Evolutionary conservation across 148 eudicot genomes (phyloP), one percentile per base, ranked within the genome.

Genomic region (Spergularia marina): DNA sequence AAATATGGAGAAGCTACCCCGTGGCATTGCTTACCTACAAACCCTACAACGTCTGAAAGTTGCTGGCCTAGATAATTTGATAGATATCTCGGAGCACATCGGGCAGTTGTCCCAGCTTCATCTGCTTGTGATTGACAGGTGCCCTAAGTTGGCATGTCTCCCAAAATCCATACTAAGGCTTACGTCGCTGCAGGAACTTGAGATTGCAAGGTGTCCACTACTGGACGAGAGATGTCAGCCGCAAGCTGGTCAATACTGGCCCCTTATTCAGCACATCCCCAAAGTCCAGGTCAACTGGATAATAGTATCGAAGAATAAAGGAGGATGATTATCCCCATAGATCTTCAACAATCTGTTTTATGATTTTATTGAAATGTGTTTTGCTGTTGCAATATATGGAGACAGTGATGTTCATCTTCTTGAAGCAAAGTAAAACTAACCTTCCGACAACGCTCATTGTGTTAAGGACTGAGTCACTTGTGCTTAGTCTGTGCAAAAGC

Each of bases 201-300:
- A 2, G 2, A 75, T 65, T 36, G 0, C 1, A 2, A 1, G 13
- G 1, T 75, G 78, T 40, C 54, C 72, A 65, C n/a, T 15, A 1
- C 63, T 75, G 8, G 1, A 11, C 53, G 36, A 7, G 36, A 65
- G 70, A 52, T 74, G 70, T 74, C 7, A 53, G 55, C 1, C 3
- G 51, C 77, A 70, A 6, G 49, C 52, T 64, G 77, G 70, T 7
- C 17, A 74, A 23, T 49, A 64, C n/a, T 65, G 77, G 61, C 60
- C 70, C 7, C 18, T 63, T 53, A 64, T 74, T 21, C 61, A 64
- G 51, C 61, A 64, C 15, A 30, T 30, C 34, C 34, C 34, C 34
- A 30, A 30, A 30, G 34, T 30, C 34, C 34, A 30, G 34, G 34
- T 30, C 34, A 30, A 30, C 34, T 30, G 34, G 34, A 30, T 30